Evolutionary conservation across 129 eudicot species (phyloP).

Genomic region (Saposhnikovia divaricata): DNA sequence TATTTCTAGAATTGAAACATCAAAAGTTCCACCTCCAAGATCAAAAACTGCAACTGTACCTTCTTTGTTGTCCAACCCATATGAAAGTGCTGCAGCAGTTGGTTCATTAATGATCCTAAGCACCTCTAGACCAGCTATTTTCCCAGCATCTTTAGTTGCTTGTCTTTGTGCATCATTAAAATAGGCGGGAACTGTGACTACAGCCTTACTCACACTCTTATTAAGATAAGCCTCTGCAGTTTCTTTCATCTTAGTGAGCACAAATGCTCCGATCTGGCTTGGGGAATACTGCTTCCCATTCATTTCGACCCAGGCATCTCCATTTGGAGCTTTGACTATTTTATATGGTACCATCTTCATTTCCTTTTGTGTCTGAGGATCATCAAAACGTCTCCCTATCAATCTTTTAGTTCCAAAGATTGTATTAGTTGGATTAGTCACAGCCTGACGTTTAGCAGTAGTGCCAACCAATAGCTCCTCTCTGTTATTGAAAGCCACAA

Average conservation of each 20-base stretch:
- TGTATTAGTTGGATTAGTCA: conserved; percentile 37
- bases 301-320: conserved; percentile 47
- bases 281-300: conserved; percentile 38
- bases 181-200: conserved; percentile 48
- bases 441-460: conserved; percentile 41
- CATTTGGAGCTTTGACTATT: conserved; percentile 40
- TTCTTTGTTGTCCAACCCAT: conserved; percentile 47
- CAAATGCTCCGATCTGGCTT: conserved; percentile 29
- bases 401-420: conserved; percentile 41
- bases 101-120: conserved; percentile 51
- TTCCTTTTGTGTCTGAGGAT: conserved; percentile 41
- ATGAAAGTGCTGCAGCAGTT: conserved; percentile 56
- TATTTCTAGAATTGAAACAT: conserved; percentile 40
- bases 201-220: conserved; percentile 33
- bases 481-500: conserved; percentile 29
- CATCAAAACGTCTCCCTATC: conserved; percentile 47
- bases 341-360: conserved; percentile 42
- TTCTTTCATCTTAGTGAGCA: conserved; percentile 42
- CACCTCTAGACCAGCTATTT: conserved; percentile 53
- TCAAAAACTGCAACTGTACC: conserved; percentile 51
- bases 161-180: conserved; percentile 59
- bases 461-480: conserved; percentile 40
- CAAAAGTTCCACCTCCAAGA: conserved; percentile 52
- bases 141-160: conserved; percentile 57
- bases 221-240: conserved; percentile 32